Base-by-base conservation (phyloP, 2,329 filamentous ascomycete genomes). In the Huntiella moniliformis region DNA sequence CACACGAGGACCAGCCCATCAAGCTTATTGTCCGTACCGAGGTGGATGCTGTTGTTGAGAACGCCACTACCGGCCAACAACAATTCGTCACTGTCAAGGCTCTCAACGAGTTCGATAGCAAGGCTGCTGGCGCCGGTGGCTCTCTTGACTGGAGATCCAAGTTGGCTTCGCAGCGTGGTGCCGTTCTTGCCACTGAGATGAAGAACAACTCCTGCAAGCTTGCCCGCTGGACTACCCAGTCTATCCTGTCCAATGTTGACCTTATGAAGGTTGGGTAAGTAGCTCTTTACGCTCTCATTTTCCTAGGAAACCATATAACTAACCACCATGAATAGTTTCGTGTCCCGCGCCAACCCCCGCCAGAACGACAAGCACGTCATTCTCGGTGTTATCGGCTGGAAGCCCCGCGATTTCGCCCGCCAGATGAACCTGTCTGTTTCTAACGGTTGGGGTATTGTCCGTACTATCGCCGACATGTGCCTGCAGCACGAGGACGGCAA, bases 131-230 rank as follows among this genome's bases (percentile, higher is more conserved):
- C 55, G 84, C 83, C 54, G 91, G 91, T 54, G 86, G 88, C 53
- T 91, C 91, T 46, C 73, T 98, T 44, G 91, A 98, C 73, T 98
- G 91, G 91, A 76, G 91, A 61, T 81, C 79, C 54, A 98, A 98
- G 74, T 75, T 98, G 50, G 82, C 83, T 53, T 85, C 79, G 56
- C 87, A 95, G 69, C 82, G 91, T 57, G 91, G 91, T 77, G 91
- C 91, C 48, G 88, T 98, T 38, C 82, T 98, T 18, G 91, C 91
- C 15, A 98, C 91, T 10, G 91, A 98, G 70, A 98, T 98, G 91
- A 98, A 98, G 83, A 98, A 98, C 77, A 98, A 98, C 75, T 86
- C 79, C 60, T 93, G 85, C 81, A 98, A 98, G 72, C 79, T 98
- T 52, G 91, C 91, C 49, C 74, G 91, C 61, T 98, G 91, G 91